Percentiles rank a stretch among this genome's conserved stretches.
Evolutionary conservation across 202 grass and related monocot genomes (phyloP).

Genomic region (Schoenoplectus tabernaemontani): DNA sequence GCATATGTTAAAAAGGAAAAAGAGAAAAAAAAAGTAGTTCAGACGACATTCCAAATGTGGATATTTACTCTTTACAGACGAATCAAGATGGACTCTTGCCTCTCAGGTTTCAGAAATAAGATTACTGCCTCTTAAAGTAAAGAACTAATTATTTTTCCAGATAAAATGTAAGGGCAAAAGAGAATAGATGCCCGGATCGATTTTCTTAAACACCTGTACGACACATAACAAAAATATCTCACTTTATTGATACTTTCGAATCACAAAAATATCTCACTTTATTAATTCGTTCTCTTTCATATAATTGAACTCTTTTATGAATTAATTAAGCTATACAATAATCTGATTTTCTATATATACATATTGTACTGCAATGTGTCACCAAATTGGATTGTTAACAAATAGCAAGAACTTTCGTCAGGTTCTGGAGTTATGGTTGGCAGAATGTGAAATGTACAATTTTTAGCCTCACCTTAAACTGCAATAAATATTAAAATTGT

Average conservation of each 20-base stretch:
- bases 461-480: neutral
- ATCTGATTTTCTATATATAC: conserved; percentile 8
- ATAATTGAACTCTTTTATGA: neutral
- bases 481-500: neutral
- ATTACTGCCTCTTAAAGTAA: neutral
- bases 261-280: neutral
- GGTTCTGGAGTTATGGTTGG: neutral
- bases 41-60: too few relatives aligned
- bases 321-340: neutral
- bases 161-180: neutral
- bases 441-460: neutral
- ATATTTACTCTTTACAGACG: too few relatives aligned
- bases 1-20: too few relatives aligned
- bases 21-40: too few relatives aligned
- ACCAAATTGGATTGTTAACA: neutral
- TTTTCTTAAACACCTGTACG: neutral
- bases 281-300: neutral
- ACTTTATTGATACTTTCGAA: neutral
- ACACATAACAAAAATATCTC: neutral
- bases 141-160: neutral
- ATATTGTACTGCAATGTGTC: neutral
- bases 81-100: too few relatives aligned
- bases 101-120: too few relatives aligned
- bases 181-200: neutral
- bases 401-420: neutral